Conservation (phyloP, 1,139 yeast genomes). For the Suhomyces chickasaworum region DNA sequence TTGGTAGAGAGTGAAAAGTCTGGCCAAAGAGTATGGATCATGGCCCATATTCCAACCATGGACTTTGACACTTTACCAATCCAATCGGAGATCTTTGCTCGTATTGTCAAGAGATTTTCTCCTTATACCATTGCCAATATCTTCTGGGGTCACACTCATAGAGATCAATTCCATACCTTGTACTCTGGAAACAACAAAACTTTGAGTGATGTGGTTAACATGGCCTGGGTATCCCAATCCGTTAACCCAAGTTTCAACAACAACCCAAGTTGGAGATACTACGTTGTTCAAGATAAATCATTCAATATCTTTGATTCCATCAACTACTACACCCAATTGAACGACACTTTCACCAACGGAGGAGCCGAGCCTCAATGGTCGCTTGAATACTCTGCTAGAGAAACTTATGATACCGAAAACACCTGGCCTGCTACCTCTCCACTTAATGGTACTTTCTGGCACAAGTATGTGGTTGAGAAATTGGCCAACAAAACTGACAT, state of each 20-base stretch:
- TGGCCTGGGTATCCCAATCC: conserved; percentile 68
- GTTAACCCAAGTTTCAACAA: conserved; percentile 58
- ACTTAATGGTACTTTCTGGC: conserved; percentile 63
- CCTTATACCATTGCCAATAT: conserved; percentile 69
- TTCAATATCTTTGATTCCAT: conserved; percentile 62
- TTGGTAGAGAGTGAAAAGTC: conserved; percentile 56
- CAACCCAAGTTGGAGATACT: conserved; percentile 75
- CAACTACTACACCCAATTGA: conserved; percentile 57
- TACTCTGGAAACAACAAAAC: conserved; percentile 45
- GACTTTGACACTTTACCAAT: conserved; percentile 61
- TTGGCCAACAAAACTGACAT: conserved; percentile 38
- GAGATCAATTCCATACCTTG: conserved; percentile 63
- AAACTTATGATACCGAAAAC: conserved; percentile 44
- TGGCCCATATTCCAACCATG: conserved; percentile 67
- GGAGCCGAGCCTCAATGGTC: conserved; percentile 57
- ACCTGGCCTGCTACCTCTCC: conserved; percentile 56
- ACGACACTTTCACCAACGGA: conserved; percentile 50
- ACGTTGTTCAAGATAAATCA: conserved; percentile 64
- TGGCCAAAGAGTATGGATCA: conserved; percentile 69
- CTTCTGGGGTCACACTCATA: conserved; percentile 74
- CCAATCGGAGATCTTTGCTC: conserved; percentile 56
- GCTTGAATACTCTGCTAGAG: conserved; percentile 58
- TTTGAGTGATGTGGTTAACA: conserved; percentile 48
- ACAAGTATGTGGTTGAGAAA: conserved; percentile 37
- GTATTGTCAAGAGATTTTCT: conserved; percentile 65